Evolutionary conservation across 495 filamentous ascomycete genomes (phyloP).

Genomic region (Aspergillus ostianus): DNA sequence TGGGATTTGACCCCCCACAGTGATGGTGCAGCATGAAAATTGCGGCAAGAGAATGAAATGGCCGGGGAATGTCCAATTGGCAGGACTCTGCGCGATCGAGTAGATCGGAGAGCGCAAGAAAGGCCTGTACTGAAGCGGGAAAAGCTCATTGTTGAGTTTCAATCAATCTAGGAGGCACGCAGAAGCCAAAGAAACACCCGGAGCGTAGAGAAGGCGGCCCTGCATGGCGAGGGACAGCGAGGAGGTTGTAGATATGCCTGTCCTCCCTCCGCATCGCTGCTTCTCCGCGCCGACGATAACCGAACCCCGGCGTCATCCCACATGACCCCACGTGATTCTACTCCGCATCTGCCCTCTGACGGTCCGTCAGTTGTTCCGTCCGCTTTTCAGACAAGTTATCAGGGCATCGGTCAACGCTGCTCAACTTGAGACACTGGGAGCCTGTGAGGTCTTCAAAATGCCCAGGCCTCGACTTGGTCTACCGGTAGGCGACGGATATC

Average conservation of each 20-base stretch:
- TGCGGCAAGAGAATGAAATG: constrained; percentile 29
- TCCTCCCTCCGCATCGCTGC: constrained; percentile 15
- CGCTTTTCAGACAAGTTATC: not conserved
- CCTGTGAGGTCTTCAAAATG: too few species aligned
- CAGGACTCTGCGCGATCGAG: constrained; percentile 29
- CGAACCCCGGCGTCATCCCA: constrained; percentile 32
- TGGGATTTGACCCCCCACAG: constrained; percentile 76
- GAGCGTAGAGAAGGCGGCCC: constrained; percentile 18
- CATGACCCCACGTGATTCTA: constrained; percentile 23
- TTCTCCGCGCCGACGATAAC: constrained; percentile 40
- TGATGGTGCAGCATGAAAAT: constrained; percentile 61
- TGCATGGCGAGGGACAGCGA: constrained; percentile 8
- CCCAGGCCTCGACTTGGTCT: too few species aligned
- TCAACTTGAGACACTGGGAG: too few species aligned
- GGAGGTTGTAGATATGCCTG: constrained; percentile 3
- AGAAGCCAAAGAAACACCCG: constrained; percentile 13
- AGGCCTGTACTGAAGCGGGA: constrained; percentile 31
- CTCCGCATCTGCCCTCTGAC: constrained; percentile 2
- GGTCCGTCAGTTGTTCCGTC: not conserved
- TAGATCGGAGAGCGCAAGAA: constrained; percentile 25
- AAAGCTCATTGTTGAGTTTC: constrained; percentile 32
- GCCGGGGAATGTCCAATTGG: constrained; percentile 27
- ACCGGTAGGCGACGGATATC: too few species aligned
- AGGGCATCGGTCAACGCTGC: not conserved
- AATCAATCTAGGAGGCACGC: constrained; percentile 1